Base-by-base conservation (phyloP, 1,284 basidiomycete genomes). In the Ceratobasidium papillatum region DNA sequence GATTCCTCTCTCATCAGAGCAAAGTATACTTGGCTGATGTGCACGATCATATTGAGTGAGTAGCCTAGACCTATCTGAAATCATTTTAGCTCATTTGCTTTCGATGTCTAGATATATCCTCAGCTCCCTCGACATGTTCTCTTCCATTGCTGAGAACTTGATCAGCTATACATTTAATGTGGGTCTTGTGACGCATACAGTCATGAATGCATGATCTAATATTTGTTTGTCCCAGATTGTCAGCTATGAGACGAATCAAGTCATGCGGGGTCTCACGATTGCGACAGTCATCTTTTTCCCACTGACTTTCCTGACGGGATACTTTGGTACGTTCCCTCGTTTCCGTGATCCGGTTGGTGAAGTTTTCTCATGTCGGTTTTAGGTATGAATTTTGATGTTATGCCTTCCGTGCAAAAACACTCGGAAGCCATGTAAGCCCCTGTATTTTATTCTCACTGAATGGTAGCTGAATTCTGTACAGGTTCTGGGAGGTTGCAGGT, bases 221-320 rank as follows among this genome's bases (percentile, higher is more conserved):
- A 25, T 30, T 17, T 49, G 30, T 54, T 1, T 51, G 27, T 17
- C 34, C 27, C 49, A 72, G 68, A 30, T 75, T 82, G 86, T 89
- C 25, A 89, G 89, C 12, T 89, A 90, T 80, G 86, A 91, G 79
- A 91, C 89, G 87, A 91, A 91, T 80, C 84, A 88, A 79, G 87
- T 88, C 49, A 91, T 91, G 89, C 88, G 80, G 65, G 85, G 86
- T n/a, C 81, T 90, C 54, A 90, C 89, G 7, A 78, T 90, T 17
- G 87, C 86, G 0, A 91, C 89, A 0, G 89, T 92, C 78, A 88
- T 91, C 77, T 92, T 89, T 82, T 81, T 92, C 17, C 91, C 91
- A 0, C 80, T 92, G 30, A 91, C 90, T 0, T 84, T 92, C 34
- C 83, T 93, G 19, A 90, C 90, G 19, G 90, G 90, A 51, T 92